Base-by-base conservation (phyloP, 495 filamentous ascomycete species). In the Aspergillus kassunensis region DNA sequence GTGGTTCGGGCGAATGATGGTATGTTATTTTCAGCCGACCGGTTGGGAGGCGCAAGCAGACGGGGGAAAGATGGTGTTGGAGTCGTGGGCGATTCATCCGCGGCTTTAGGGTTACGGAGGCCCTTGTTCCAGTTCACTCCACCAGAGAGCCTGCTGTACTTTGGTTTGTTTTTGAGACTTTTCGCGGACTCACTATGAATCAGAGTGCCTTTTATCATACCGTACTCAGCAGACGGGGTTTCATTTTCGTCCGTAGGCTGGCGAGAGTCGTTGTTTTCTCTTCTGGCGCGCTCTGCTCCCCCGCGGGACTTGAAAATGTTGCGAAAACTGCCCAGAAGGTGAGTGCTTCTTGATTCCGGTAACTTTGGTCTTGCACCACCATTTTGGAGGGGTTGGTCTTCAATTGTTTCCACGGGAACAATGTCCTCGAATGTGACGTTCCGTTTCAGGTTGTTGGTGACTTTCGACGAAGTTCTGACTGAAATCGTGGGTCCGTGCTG, bases 261-360 rank as follows among this genome's bases (percentile, higher is more conserved):
- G 5, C 43, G 27, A n/a, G n/a, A n/a, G 5, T 13, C 16, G 9
- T 54, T 33, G 4, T 51, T 34, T 18, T 44, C 51, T n/a, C 36
- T 53, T 29, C 39, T 53, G 10, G 7, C n/a, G 9, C 49, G 53
- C n/a, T 16, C 37, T 15, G 19, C 23, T n/a, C 45, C 19, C 16
- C 23, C 13, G 13, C 45, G 56, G 16, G 36, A 35, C 30, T 54
- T 56, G 53, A 64, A 61, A 6, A 64, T 64, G 34, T 51, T 59
- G 0, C 58, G 58, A 42, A 64, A 53, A n/a, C 53, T 53, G 8
- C 39, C 58, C 3, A 58, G 25, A 23, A 50, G 50, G n/a, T 53
- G 41, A 13, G 27, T 57, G 41, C 55, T 41, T 2, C 20, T 47
- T 1, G 57, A 52, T 16, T 55, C 53, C 15, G 47, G 47, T 6